Evolutionary conservation across 495 filamentous ascomycete genomes (phyloP).

Genomic region (Elasticomyces elasticus): DNA sequence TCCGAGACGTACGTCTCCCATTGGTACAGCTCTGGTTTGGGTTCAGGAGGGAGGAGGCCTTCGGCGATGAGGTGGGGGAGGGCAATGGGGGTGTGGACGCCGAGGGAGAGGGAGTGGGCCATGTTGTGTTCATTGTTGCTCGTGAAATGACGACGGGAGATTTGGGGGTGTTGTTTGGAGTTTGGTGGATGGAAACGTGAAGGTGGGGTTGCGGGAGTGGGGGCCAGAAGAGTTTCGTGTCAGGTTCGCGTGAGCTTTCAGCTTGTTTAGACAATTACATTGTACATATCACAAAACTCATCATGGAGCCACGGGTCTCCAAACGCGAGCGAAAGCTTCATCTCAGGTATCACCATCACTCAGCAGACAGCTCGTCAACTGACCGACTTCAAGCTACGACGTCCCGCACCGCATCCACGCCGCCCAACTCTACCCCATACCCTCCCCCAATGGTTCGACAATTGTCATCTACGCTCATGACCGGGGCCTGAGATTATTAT

Average conservation of each 20-base stretch:
- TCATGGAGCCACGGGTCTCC: conserved; percentile 25
- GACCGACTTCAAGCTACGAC: conserved; percentile 50
- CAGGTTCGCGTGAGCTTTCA: no score
- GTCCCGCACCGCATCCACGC: conserved; percentile 63
- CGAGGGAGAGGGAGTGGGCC: conserved; percentile 80
- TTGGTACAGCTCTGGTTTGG: conserved; percentile 54
- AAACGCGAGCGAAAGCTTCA: conserved; percentile 37
- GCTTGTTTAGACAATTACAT: no score
- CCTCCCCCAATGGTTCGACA: conserved; percentile 71
- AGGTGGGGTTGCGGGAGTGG: not conserved
- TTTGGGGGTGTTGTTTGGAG: not conserved
- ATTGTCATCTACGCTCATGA: conserved; percentile 77
- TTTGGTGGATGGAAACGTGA: not conserved
- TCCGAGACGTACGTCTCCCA: conserved; percentile 54
- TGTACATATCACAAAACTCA: no score
- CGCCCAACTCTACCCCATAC: conserved; percentile 64
- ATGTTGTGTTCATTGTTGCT: conserved; percentile 43
- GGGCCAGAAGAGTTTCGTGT: no score
- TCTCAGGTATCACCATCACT: conserved; percentile 36
- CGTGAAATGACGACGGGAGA: not conserved
- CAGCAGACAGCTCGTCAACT: conserved; percentile 7
- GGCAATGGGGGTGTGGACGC: conserved; percentile 74
- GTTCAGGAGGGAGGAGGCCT: conserved; percentile 60
- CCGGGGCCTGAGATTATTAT: conserved; percentile 64
- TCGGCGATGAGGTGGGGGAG: conserved; percentile 77